Conservation (phyloP, 2,329 filamentous ascomycete species). For the Teratosphaeriaceae sp. region DNA sequence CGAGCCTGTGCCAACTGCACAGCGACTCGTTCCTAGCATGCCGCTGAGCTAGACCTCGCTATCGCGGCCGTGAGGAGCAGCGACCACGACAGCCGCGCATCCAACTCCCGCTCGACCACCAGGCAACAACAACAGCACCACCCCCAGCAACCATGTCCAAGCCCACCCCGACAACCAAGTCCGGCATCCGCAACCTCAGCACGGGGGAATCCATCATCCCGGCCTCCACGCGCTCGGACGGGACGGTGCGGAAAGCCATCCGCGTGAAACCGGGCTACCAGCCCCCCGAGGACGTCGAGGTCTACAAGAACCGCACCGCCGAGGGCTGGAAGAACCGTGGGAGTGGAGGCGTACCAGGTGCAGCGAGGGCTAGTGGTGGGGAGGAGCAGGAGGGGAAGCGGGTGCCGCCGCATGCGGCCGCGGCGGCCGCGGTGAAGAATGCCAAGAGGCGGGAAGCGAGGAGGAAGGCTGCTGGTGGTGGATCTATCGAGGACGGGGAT, state of each 20-base stretch:
- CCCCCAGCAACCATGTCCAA: constrained; percentile 26
- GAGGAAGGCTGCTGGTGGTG: constrained; percentile 44
- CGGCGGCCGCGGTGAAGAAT: constrained; percentile 66
- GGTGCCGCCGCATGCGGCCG: constrained; percentile 34
- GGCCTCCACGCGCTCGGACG: constrained; percentile 77
- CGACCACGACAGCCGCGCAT: not conserved
- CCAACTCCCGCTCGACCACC: not conserved
- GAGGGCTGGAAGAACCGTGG: constrained; percentile 75
- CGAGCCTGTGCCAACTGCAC: too few species aligned
- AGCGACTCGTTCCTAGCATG: too few species aligned
- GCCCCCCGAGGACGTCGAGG: constrained; percentile 89
- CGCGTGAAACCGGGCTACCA: constrained; percentile 88
- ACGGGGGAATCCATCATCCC: constrained; percentile 86
- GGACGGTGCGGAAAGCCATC: constrained; percentile 88
- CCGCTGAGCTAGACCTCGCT: too few species aligned
- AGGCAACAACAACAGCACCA: constrained; percentile 23
- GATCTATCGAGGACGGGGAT: not conserved
- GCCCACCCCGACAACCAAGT: constrained; percentile 25
- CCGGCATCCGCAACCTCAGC: constrained; percentile 60
- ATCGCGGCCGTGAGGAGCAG: too few species aligned
- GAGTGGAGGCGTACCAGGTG: constrained; percentile 66
- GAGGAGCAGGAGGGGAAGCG: constrained; percentile 41
- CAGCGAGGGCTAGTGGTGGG: constrained; percentile 50
- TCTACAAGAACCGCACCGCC: constrained; percentile 90
- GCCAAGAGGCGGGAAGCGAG: constrained; percentile 68